These are phyloP conservation scores for Keqinozyma sinolaborantium DNA, from an alignment of 1,139 yeast species.

Conservation along the genomic window DNA sequence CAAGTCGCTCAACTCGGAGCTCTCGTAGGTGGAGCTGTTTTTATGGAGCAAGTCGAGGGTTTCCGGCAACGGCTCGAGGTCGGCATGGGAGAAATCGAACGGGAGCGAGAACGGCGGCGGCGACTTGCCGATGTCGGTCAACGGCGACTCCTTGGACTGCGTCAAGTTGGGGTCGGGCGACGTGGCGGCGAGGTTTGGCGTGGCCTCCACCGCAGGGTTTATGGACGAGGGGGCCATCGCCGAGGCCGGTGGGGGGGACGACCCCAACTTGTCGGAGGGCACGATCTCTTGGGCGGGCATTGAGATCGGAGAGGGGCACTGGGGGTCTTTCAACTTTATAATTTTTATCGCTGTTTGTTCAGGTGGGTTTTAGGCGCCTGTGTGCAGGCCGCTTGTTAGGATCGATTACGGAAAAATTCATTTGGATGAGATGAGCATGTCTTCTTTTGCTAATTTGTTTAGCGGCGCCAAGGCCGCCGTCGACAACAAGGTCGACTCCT, in stretches of 20 bases:
- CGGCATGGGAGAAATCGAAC: constrained; percentile 6
- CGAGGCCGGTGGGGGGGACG: not conserved
- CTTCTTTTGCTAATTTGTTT: constrained; percentile 31
- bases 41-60: not conserved
- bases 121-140: constrained; percentile 39
- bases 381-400: no score
- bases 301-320: no score
- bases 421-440: constrained; percentile 13
- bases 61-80: not conserved
- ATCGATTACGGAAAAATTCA: constrained; percentile 3
- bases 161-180: constrained; percentile 7
- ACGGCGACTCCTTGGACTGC: constrained; percentile 26
- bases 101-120: constrained; percentile 31
- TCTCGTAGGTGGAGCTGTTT: constrained; percentile 19
- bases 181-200: constrained; percentile 3
- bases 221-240: no score
- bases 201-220: not conserved
- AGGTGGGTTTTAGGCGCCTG: not conserved
- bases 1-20: constrained; percentile 52
- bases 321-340: no score
- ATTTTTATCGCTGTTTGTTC: constrained; percentile 1
- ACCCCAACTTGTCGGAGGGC: not conserved
- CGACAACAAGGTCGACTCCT: constrained; percentile 29
- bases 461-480: constrained; percentile 14
- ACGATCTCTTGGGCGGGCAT: not conserved